Conservation (phyloP, 768 basidiomycete genomes). For the Phlegmacium glaucopus region DNA sequence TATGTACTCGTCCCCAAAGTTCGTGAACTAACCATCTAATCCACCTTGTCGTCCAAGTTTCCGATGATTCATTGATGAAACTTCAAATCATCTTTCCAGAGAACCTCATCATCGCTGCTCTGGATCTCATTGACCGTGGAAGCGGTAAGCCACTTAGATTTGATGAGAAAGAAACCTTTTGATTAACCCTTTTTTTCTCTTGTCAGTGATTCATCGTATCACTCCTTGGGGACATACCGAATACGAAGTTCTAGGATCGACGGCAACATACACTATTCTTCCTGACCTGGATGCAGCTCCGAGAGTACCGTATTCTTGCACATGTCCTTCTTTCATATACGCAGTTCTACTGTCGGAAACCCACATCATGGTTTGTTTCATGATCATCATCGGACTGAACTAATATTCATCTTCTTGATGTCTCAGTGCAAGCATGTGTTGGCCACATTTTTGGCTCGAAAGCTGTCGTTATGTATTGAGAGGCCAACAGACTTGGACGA, state of each 20-base stretch:
- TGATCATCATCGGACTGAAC: constrained; percentile 2
- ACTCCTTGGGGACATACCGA: constrained; percentile 55
- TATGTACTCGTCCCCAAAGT: neutral
- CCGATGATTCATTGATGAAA: constrained; percentile 52
- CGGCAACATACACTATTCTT: constrained; percentile 56
- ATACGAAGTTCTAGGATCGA: constrained; percentile 69
- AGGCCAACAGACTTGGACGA: constrained; percentile 45
- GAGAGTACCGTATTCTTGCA: constrained; percentile 54
- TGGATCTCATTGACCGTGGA: constrained; percentile 73
- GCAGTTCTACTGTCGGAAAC: constrained; percentile 57
- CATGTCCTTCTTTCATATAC: constrained; percentile 71
- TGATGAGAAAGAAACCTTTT: neutral
- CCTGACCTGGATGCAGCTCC: constrained; percentile 38
- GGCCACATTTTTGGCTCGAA: constrained; percentile 58
- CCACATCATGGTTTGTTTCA: constrained; percentile 56
- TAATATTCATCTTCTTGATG: neutral
- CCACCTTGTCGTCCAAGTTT: constrained; percentile 14
- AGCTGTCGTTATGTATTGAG: constrained; percentile 48
- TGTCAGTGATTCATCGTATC: constrained; percentile 56
- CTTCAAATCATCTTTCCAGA: constrained; percentile 62
- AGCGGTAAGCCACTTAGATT: constrained; percentile 42
- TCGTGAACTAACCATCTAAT: neutral
- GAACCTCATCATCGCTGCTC: constrained; percentile 59
- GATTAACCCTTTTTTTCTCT: neutral
- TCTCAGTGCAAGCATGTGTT: constrained; percentile 78